Conservation (phyloP, 768 basidiomycete species). For the Pleurotus platypus region DNA sequence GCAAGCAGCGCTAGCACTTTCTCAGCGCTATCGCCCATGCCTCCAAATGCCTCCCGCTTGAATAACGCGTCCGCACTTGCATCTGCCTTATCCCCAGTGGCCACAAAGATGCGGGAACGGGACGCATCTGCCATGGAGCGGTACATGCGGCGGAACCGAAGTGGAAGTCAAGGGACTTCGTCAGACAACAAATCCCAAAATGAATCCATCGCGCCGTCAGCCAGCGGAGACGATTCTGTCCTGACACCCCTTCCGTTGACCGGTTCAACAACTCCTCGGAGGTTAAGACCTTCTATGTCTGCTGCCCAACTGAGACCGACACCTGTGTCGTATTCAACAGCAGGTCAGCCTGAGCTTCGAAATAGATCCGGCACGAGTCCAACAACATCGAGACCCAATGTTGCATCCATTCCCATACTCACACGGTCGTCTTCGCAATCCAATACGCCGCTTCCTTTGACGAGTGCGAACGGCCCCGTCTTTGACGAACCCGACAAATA, state of each 20-base stretch:
- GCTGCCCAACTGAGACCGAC: constrained; percentile 69
- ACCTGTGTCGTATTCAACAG: constrained; percentile 29
- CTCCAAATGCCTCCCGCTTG: constrained; percentile 31
- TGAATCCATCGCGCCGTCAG: constrained; percentile 27
- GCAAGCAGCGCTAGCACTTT: constrained; percentile 27
- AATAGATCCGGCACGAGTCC: constrained; percentile 70
- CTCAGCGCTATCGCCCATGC: constrained; percentile 21
- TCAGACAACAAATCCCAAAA: constrained; percentile 69
- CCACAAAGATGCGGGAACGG: constrained; percentile 74
- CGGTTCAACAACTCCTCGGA: constrained; percentile 57
- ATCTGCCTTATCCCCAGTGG: constrained; percentile 70
- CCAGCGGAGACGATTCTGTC: background rate
- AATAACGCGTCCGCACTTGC: constrained; percentile 26
- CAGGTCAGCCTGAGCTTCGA: constrained; percentile 44
- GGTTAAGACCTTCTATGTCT: constrained; percentile 70
- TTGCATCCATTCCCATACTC: constrained; percentile 41
- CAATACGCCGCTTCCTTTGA: constrained; percentile 37
- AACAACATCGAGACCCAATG: constrained; percentile 36
- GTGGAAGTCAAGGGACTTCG: constrained; percentile 71
- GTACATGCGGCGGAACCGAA: constrained; percentile 77
- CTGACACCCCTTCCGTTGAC: constrained; percentile 33
- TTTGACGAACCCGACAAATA: constrained; percentile 47
- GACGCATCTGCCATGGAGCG: constrained; percentile 89
- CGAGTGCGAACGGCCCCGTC: constrained; percentile 29
- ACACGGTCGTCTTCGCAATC: constrained; percentile 59